phyloP scores from a whole-genome alignment of 2,329 filamentous ascomycete species.

The Fusarium oxysporum region DNA sequence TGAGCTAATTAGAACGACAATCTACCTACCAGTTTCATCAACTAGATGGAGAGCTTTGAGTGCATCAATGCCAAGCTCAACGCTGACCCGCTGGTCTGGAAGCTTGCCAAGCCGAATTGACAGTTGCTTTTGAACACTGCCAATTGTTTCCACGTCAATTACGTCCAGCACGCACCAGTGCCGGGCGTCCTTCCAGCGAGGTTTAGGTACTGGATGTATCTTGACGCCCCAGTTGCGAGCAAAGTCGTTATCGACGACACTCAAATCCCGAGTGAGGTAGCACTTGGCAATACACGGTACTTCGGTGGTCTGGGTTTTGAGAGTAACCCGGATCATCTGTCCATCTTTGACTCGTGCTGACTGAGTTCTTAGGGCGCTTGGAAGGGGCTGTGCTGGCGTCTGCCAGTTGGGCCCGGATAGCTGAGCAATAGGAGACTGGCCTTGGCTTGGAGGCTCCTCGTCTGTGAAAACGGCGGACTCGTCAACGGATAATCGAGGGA shows the following conservation, averaged over 20 bases:
- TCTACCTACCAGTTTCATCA: conserved; percentile 25
- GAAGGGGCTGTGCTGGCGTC: conserved; percentile 10
- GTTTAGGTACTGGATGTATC: conserved; percentile 13
- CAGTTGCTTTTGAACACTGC: conserved; percentile 8
- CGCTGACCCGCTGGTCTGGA: conserved; percentile 2
- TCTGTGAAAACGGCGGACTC: conserved; percentile 11
- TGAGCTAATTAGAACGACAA: not conserved
- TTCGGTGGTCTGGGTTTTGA: conserved; percentile 19
- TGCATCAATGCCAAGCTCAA: conserved; percentile 28
- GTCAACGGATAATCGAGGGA: conserved; percentile 3
- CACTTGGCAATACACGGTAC: conserved; percentile 37
- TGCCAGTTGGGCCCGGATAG: conserved; percentile 8
- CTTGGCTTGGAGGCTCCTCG: conserved; percentile 17
- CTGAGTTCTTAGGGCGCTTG: not conserved
- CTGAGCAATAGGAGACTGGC: conserved; percentile 26
- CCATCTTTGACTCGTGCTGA: conserved; percentile 29
- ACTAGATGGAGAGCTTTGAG: conserved; percentile 26
- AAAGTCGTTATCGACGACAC: conserved; percentile 30
- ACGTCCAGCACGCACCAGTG: conserved; percentile 30
- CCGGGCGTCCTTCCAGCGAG: conserved; percentile 18
- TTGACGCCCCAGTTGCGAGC: conserved; percentile 14
- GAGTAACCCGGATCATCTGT: conserved; percentile 32
- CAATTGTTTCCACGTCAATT: conserved; percentile 35
- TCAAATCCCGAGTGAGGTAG: conserved; percentile 10
- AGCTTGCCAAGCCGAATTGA: conserved; percentile 28